Evolutionary conservation across 148 eudicot genomes (phyloP).

Genomic region (Spergularia marina): DNA sequence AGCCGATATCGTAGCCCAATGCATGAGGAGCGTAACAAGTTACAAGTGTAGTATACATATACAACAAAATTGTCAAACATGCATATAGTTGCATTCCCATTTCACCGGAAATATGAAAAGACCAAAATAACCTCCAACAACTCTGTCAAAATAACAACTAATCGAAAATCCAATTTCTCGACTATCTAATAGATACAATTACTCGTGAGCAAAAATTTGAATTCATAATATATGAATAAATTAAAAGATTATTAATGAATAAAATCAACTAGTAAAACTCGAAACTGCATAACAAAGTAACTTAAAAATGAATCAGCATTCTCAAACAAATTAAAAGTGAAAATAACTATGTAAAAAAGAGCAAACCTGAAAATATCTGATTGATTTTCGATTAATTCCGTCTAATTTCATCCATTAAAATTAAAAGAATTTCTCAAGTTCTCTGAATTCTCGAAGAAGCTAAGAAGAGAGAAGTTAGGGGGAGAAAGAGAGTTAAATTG

Average conservation of each 20-base stretch:
- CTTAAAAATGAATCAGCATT: not conserved
- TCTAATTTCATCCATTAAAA: not conserved
- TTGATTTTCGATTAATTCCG: not conserved
- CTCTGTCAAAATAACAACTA: not conserved
- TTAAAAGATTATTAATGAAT: not conserved
- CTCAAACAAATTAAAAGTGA: not conserved
- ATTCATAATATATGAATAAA: not conserved
- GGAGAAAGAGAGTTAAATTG: not conserved
- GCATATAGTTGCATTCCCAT: not conserved
- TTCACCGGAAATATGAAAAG: not conserved
- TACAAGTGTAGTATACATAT: not conserved
- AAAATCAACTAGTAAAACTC: not conserved
- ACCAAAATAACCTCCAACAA: slow-evolving; percentile 8
- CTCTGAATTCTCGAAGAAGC: not conserved
- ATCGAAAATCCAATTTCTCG: too few species aligned
- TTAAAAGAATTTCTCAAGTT: not conserved
- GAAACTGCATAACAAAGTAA: too few species aligned
- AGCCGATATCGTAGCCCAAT: not conserved
- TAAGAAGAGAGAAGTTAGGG: not conserved
- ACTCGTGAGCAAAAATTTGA: not conserved
- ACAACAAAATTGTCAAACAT: not conserved
- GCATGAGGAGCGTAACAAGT: not conserved
- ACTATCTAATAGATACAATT: not conserved
- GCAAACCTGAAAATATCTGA: slow-evolving; percentile 14
- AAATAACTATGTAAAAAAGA: not conserved